Evolutionary conservation across 164 flowering plant species (phyloP).

Genomic region (Stephania yunnanensis): DNA sequence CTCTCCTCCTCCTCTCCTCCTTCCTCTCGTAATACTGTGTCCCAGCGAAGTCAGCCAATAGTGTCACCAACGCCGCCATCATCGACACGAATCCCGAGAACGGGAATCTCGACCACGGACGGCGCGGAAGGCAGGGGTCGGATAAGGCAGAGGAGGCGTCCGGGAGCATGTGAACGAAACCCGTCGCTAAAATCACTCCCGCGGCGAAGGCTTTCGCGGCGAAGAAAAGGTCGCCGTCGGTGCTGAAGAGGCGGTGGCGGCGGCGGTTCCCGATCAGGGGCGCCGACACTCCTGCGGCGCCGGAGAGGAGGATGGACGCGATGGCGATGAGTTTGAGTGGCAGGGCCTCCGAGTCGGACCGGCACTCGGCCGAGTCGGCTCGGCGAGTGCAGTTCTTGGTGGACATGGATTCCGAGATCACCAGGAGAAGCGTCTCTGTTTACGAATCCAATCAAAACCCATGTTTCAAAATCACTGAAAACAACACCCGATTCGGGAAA

Average conservation of each 20-base stretch:
- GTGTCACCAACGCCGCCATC: conserved; percentile 65
- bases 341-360: conserved; percentile 53
- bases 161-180: conserved; percentile 89
- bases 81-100: conserved; percentile 81
- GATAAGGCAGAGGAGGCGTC: conserved; percentile 54
- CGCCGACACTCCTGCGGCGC: conserved; percentile 58
- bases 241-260: conserved; percentile 42
- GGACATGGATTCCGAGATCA: conserved; percentile 39
- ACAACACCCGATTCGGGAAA: background rate
- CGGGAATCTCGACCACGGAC: conserved; percentile 78
- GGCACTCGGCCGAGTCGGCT: conserved; percentile 34
- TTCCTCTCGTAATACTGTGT: conserved; percentile 82
- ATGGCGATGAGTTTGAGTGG: conserved; percentile 61
- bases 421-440: conserved; percentile 23
- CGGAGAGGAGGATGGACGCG: conserved; percentile 59
- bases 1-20: conserved; percentile 31
- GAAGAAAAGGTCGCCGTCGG: conserved; percentile 67
- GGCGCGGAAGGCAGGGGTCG: conserved; percentile 55
- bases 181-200: conserved; percentile 93
- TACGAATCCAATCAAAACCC: background rate
- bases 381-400: conserved; percentile 29
- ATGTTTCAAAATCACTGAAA: too few relatives aligned
- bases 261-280: conserved; percentile 71
- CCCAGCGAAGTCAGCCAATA: conserved; percentile 67
- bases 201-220: conserved; percentile 93